Conservation (phyloP, 2,329 filamentous ascomycete species). For the Cryphonectria naterciae region DNA sequence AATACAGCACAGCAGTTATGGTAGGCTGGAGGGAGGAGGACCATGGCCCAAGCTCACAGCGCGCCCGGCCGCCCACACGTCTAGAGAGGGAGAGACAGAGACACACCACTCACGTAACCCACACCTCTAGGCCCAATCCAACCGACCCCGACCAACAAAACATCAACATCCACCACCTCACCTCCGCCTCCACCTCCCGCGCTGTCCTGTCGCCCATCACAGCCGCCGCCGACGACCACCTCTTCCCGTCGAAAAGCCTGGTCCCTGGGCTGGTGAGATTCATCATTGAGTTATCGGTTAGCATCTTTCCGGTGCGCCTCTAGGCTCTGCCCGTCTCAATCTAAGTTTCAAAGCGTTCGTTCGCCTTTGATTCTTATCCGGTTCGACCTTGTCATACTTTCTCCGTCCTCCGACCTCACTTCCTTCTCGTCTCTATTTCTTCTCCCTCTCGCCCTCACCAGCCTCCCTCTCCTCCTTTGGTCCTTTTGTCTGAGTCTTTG, state of each 20-base stretch:
- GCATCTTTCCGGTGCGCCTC: slow-evolving; percentile 19
- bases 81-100: not conserved
- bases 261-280: slow-evolving; percentile 17
- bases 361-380: slow-evolving; percentile 28
- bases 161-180: slow-evolving; percentile 13
- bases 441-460: slow-evolving; percentile 7
- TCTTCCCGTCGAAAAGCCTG: slow-evolving; percentile 15
- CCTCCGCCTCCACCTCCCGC: slow-evolving; percentile 16
- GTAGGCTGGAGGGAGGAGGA: slow-evolving; percentile 1
- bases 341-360: slow-evolving; percentile 27
- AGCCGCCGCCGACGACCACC: slow-evolving; percentile 17
- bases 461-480: not conserved
- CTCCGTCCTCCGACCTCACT: slow-evolving; percentile 10
- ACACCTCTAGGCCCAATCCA: not conserved
- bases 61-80: not conserved
- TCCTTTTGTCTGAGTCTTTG: not conserved
- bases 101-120: not conserved
- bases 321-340: slow-evolving; percentile 22
- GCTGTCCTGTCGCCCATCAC: slow-evolving; percentile 17
- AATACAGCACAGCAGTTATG: slow-evolving; percentile 4
- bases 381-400: slow-evolving; percentile 3
- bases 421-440: not conserved
- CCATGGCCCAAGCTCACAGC: slow-evolving; percentile 1
- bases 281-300: slow-evolving; percentile 19
- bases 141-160: slow-evolving; percentile 17